Evolutionary conservation across 371 early-diverging fungal genomes (phyloP).

Genomic region (Choanephora cucurbitarum): DNA sequence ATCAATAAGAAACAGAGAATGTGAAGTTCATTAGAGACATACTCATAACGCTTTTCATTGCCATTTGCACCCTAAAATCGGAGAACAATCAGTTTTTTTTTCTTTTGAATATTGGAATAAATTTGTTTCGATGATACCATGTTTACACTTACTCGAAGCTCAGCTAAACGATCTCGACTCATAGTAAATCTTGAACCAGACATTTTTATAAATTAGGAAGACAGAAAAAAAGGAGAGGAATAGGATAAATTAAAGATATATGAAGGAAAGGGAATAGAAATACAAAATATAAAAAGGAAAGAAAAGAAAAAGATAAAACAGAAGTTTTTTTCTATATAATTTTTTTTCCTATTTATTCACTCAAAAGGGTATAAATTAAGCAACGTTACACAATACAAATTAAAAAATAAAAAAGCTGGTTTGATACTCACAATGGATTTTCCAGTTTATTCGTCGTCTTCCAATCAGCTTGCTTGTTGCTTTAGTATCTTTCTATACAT

Average conservation of each 20-base stretch:
- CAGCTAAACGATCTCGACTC: slow-evolving; percentile 56
- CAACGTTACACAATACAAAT: slow-evolving; percentile 10
- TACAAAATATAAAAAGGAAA: slow-evolving; percentile 17
- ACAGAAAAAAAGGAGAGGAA: slow-evolving; percentile 8
- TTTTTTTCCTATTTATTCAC: too few species aligned
- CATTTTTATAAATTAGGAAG: slow-evolving; percentile 18
- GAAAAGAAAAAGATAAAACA: neutral
- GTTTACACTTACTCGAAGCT: slow-evolving; percentile 37
- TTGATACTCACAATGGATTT: too few species aligned
- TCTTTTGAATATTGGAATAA: too few species aligned
- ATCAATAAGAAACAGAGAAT: neutral
- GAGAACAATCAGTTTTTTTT: too few species aligned
- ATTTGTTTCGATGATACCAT: too few species aligned
- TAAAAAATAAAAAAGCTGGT: slow-evolving; percentile 4
- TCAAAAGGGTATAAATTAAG: neutral
- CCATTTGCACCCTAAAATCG: slow-evolving; percentile 32
- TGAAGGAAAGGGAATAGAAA: slow-evolving; percentile 18
- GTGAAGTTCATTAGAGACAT: slow-evolving; percentile 20
- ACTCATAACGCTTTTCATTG: slow-evolving; percentile 49
- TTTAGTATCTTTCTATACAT: neutral
- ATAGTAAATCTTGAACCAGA: slow-evolving; percentile 52
- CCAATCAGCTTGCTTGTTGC: neutral
- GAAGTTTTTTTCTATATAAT: too few species aligned
- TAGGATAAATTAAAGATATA: neutral
- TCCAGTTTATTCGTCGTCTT: too few species aligned